These are phyloP conservation scores for Vicia villosa DNA, from an alignment of 306 rosid genomes.

Conservation along the genomic window DNA sequence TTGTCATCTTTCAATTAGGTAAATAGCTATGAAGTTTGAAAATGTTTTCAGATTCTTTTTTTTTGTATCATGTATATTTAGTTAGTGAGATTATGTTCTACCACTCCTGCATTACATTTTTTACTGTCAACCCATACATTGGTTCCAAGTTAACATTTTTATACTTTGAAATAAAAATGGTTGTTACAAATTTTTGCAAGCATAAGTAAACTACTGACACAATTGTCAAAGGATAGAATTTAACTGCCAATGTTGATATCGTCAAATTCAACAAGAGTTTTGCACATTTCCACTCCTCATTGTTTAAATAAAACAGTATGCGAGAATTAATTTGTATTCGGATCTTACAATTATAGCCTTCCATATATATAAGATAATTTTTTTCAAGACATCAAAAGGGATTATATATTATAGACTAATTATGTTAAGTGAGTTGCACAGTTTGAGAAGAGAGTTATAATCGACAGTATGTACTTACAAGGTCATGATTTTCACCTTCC, in stretches of 20 bases:
- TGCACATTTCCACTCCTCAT: slow-evolving; percentile 20
- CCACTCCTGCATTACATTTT: background rate
- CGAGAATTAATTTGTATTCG: slow-evolving; percentile 11
- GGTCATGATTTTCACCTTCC: slow-evolving; percentile 59
- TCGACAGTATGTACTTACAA: slow-evolving; percentile 54
- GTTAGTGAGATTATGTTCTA: background rate
- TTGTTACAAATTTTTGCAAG: slow-evolving; percentile 18
- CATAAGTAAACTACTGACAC: background rate
- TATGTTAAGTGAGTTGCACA: slow-evolving; percentile 14
- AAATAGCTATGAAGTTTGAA: background rate
- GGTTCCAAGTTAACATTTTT: slow-evolving; percentile 2
- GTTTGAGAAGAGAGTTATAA: slow-evolving; percentile 28
- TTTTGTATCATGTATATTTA: background rate
- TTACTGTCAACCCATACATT: background rate
- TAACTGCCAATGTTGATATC: background rate
- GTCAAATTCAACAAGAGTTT: background rate
- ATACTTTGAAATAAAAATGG: background rate
- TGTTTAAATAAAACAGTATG: background rate
- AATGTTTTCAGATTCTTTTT: background rate
- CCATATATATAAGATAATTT: background rate
- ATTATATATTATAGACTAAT: slow-evolving; percentile 3
- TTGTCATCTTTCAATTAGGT: slow-evolving; percentile 1
- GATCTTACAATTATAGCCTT: slow-evolving; percentile 15
- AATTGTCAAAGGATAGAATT: slow-evolving; percentile 10
- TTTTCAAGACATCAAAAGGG: no score